These are phyloP conservation scores for Harringtonia lauricola DNA, from an alignment of 2,329 filamentous ascomycete species.

Conservation along the genomic window DNA sequence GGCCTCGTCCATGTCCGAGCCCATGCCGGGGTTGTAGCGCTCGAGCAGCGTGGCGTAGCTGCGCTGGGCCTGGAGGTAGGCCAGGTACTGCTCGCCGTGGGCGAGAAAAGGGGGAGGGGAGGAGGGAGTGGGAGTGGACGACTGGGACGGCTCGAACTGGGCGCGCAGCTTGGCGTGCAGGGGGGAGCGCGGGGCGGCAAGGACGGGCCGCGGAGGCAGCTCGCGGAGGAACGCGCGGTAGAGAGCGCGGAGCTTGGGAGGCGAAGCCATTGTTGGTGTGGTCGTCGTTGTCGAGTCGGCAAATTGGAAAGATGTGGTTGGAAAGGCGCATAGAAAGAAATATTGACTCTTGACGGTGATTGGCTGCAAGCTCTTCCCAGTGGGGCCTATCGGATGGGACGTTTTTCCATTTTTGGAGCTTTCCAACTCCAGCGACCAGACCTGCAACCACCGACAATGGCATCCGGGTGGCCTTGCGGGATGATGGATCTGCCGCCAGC, in stretches of 20 bases:
- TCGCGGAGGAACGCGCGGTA: constrained; percentile 87
- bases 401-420: too few relatives aligned
- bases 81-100: constrained; percentile 65
- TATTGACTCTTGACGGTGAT: too few relatives aligned
- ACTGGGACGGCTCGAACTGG: constrained; percentile 36
- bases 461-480: neutral
- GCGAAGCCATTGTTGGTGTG: constrained; percentile 16
- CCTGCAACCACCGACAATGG: too few relatives aligned
- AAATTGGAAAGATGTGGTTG: too few relatives aligned
- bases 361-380: too few relatives aligned
- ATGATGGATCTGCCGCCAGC: constrained; percentile 14
- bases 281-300: too few relatives aligned
- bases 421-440: too few relatives aligned
- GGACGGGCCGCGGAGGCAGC: constrained; percentile 59
- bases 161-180: constrained; percentile 60
- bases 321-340: too few relatives aligned
- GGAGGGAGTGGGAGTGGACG: constrained; percentile 16
- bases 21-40: constrained; percentile 88
- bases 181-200: constrained; percentile 47
- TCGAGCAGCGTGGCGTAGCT: constrained; percentile 73
- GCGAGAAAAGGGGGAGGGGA: constrained; percentile 5
- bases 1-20: constrained; percentile 58
- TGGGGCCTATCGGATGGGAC: too few relatives aligned
- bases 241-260: constrained; percentile 51
- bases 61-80: constrained; percentile 77